phyloP scores from a whole-genome alignment of 495 filamentous ascomycete genomes.

The Hyphodiscus hymeniophilus region DNA sequence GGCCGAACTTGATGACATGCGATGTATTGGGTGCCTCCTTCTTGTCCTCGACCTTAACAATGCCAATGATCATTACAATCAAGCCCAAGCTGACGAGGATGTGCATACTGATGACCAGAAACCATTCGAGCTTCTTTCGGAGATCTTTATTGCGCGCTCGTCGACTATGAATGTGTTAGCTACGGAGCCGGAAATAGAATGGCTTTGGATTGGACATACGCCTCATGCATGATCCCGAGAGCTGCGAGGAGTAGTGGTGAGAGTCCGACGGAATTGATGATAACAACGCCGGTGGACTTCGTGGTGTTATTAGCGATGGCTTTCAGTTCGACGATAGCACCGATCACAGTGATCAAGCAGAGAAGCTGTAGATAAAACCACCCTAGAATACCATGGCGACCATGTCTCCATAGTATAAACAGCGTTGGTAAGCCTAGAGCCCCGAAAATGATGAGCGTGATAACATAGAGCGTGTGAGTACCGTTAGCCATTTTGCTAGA shows the following conservation, averaged over 20 bases:
- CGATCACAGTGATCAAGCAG: background rate
- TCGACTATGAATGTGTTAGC: background rate
- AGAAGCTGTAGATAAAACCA: slow-evolving; percentile 3
- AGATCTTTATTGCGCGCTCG: background rate
- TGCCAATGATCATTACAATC: background rate
- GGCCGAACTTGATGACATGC: background rate
- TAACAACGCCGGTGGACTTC: background rate
- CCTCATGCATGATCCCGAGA: slow-evolving; percentile 3
- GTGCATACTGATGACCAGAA: background rate
- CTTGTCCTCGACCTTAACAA: slow-evolving; percentile 1
- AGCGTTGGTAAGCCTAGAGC: background rate
- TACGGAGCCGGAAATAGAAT: background rate
- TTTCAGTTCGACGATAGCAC: background rate
- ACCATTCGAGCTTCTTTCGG: background rate
- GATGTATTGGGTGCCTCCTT: background rate
- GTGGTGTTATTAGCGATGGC: background rate
- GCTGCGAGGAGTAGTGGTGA: slow-evolving; percentile 2
- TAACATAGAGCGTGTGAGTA: background rate
- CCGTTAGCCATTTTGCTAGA: background rate
- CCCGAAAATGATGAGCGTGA: background rate
- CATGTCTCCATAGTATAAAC: background rate
- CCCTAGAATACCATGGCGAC: slow-evolving; percentile 1
- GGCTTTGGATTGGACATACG: background rate
- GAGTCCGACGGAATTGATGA: slow-evolving; percentile 2
- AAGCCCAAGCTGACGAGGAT: background rate